Conservation (phyloP, 805 yeast genomes). For the Wickerhamiella azymoides region DNA sequence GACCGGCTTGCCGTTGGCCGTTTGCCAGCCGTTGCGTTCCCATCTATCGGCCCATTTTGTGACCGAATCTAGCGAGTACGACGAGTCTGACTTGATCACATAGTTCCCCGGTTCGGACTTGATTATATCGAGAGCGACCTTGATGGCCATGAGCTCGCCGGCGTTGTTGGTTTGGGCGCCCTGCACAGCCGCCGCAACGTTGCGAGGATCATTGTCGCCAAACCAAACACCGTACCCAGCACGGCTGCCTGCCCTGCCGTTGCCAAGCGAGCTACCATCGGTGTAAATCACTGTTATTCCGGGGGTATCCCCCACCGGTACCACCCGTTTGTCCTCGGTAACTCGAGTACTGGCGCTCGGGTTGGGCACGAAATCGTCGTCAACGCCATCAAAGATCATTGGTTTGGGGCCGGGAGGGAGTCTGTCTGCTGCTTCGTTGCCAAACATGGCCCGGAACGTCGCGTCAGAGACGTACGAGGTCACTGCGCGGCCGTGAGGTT, state of each 20-base stretch:
- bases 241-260: conserved; percentile 33
- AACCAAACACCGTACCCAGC: conserved; percentile 72
- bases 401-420: neutral
- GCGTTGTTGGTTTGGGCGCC: conserved; percentile 58
- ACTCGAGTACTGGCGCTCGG: too few relatives aligned
- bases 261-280: conserved; percentile 64
- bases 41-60: conserved; percentile 46
- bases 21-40: conserved; percentile 43
- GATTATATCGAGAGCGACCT: conserved; percentile 35
- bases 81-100: conserved; percentile 53
- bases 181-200: conserved; percentile 39
- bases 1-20: conserved; percentile 32
- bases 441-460: too few relatives aligned
- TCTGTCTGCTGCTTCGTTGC: neutral
- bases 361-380: too few relatives aligned
- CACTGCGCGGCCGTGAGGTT: too few relatives aligned
- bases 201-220: conserved; percentile 41
- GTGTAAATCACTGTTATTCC: conserved; percentile 42
- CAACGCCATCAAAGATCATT: neutral
- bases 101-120: conserved; percentile 7
- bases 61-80: conserved; percentile 44
- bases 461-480: too few relatives aligned
- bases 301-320: too few relatives aligned
- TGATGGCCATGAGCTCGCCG: conserved; percentile 63
- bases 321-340: too few relatives aligned